Base-by-base conservation (phyloP, 495 filamentous ascomycete genomes). In the Xylaria longipes region DNA sequence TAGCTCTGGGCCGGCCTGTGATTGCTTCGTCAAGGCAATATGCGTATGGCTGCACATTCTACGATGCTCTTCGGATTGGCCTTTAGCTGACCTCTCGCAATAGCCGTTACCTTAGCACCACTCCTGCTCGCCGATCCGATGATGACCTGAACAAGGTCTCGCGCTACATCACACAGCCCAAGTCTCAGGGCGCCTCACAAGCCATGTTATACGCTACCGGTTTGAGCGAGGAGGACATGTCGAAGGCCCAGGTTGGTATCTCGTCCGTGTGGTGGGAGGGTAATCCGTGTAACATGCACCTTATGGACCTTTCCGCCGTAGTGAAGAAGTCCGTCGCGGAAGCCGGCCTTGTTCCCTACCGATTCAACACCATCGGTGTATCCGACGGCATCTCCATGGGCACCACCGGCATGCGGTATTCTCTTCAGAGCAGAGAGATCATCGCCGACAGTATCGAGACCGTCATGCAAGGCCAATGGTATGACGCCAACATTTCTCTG, bases 261-360 rank as follows among this genome's bases (percentile, higher is more conserved):
- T 97, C 95, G 27, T 98, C 96, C 1, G 87, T 89, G 39, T 90
- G 92, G 91, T 97, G 93, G 82, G 89, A 93, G 52, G 96, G 96
- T 25, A 99, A 99, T 83, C 96, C 96, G 7, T 99, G 96, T 86
- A 99, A 99, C 84, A 99, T 97, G 96, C 96, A 99, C 83, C 87
- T 99, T 68, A 85, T 99, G 72, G 91, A 95, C 75, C 89, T 99
- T 64, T 97, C 92, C 77, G 80, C 90, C 80, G 87, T 89, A 73
- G 93, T 98, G 25, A 91, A 90, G 76, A 89, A 97, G 78, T 94
- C 94, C 71, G 94, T 99, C 69, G 86, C 92, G 75, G 88, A 89
- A 74, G 92, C 93, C 31, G 93, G 91, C 35, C 85, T 96, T 65
- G 87, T 96, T 58, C 91, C 91, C 64, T 92, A 92, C 82, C 95